Evolutionary conservation across 805 yeast species (phyloP).

Genomic region (Candida hungchunana): DNA sequence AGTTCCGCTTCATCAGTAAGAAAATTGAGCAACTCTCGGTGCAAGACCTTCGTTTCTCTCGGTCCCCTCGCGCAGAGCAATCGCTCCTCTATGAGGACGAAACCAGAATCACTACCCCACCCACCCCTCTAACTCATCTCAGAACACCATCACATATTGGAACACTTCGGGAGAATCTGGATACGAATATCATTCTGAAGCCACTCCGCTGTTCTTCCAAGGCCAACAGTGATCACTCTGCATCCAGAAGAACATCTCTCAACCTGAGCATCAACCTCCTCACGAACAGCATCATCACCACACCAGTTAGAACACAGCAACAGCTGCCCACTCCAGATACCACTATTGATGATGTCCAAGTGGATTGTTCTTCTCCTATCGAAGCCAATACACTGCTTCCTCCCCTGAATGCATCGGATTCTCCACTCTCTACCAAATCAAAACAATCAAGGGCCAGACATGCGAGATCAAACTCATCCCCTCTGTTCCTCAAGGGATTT

Average conservation of each 20-base stretch:
- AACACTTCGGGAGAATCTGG: conserved; percentile 2
- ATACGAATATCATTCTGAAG: conserved; percentile 9
- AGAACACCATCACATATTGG: background rate
- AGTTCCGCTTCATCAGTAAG: conserved; percentile 32
- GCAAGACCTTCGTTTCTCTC: conserved; percentile 5
- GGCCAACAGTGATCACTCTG: background rate
- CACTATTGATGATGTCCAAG: conserved; percentile 9
- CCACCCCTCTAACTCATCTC: background rate
- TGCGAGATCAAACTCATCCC: conserved; percentile 12
- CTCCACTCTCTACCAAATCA: conserved; percentile 1
- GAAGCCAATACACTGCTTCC: too few species aligned
- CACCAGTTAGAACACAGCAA: conserved; percentile 3
- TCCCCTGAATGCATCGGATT: too few species aligned
- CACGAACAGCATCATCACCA: conserved; percentile 5
- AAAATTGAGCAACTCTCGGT: conserved; percentile 14
- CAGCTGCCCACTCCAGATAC: conserved; percentile 17
- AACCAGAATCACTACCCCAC: background rate
- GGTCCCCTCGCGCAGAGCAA: background rate
- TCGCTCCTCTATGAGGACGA: conserved; percentile 4
- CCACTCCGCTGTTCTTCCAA: conserved; percentile 20
- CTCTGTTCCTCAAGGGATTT: conserved; percentile 2
- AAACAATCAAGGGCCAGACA: conserved; percentile 1
- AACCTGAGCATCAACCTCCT: conserved; percentile 9
- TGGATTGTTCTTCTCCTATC: conserved; percentile 4
- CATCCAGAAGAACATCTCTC: conserved; percentile 6